These are phyloP conservation scores for Candida ipomoeae DNA, from an alignment of 805 yeast species.

Conservation along the genomic window DNA sequence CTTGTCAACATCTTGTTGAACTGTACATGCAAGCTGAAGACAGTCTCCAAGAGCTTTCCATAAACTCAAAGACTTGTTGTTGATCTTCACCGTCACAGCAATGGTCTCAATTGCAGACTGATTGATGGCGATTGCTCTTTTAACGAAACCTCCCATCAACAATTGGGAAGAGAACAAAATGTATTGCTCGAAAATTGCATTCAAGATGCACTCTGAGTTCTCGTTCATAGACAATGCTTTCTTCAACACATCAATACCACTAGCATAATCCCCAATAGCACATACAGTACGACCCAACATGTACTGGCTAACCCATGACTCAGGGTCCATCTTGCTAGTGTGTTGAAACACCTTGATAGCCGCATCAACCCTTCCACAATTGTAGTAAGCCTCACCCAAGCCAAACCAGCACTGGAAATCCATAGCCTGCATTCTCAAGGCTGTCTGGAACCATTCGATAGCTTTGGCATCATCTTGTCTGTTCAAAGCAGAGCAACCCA, in stretches of 20 bases:
- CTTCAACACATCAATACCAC: conserved; percentile 49
- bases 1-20: conserved; percentile 49
- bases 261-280: conserved; percentile 61
- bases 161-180: conserved; percentile 51
- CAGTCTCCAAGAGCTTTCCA: conserved; percentile 69
- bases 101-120: conserved; percentile 44
- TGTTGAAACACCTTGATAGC: conserved; percentile 76
- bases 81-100: conserved; percentile 31
- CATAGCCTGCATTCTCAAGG: conserved; percentile 60
- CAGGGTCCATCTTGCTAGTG: conserved; percentile 51
- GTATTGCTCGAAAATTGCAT: conserved; percentile 54
- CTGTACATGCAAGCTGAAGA: conserved; percentile 46
- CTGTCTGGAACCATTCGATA: conserved; percentile 83
- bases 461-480: conserved; percentile 71
- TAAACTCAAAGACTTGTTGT: conserved; percentile 43
- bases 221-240: conserved; percentile 42
- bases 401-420: conserved; percentile 90
- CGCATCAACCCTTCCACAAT: conserved; percentile 83
- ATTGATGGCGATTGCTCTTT: conserved; percentile 55
- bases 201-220: conserved; percentile 44
- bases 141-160: conserved; percentile 57
- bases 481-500: conserved; percentile 77
- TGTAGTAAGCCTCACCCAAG: conserved; percentile 90
- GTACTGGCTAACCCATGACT: conserved; percentile 60
- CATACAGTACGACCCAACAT: conserved; percentile 64